Base-by-base conservation (phyloP, 257 asterid species). In the Fraxinus excelsior region DNA sequence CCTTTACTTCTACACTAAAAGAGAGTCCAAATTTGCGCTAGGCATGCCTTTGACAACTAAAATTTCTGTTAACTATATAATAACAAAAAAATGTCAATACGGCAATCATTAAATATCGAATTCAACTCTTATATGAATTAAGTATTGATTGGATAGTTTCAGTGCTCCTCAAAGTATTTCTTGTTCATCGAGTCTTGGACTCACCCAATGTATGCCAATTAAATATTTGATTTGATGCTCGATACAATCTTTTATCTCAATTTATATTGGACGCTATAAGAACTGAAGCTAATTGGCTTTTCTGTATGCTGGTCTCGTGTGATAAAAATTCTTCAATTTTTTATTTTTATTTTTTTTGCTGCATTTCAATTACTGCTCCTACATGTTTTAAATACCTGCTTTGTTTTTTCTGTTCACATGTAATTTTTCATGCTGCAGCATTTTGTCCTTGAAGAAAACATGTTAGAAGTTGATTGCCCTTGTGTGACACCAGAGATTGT, bases 381-480 rank as follows among this genome's bases (percentile, higher is more conserved):
- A 56, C 28, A 4, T 62, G 16, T 26, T 26, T 26, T 25, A 12
- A 26, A 9, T 10, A 25, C 3, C 35, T 62, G n/a, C 68, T 62
- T 62, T 26, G 68, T 26, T 62, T 62, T 67, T 70, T n/a, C 46
- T 62, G 66, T 42, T 76, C 18, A 35, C 71, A 10, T 11, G 18
- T 19, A n/a, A 34, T 13, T 76, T 80, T 73, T 40, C 18, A 42
- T 29, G 56, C 73, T 74, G 28, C 96, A 92, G 97, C 96, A 92
- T 86, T 92, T 92, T 79, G 96, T 92, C 21, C 85, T 85, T 7
- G 96, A 89, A 75, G 97, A 90, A 78, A 90, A 85, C 81, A 92
- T 92, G 97, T 72, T 92, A 72, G 97, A 92, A 80, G 90, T 92
- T 46, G 97, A 92, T 83, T 90, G 97, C 80, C 96, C 97, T 0